Base-by-base conservation (phyloP, 2,329 filamentous ascomycete species). In the Exserohilum rostratum region DNA sequence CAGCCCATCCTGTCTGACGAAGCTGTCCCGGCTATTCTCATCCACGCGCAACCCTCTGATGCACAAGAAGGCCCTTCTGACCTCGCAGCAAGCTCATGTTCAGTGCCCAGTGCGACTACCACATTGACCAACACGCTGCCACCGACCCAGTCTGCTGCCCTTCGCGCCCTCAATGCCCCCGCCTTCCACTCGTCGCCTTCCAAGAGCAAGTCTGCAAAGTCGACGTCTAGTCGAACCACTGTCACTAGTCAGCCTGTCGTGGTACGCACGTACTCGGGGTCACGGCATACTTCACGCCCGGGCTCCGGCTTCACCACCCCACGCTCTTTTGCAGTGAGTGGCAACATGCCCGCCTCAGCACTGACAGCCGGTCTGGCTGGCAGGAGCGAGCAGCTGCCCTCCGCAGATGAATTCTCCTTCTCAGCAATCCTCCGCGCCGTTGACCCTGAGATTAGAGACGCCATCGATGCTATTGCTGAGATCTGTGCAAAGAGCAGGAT, bases 381-480 rank as follows among this genome's bases (percentile, higher is more conserved):
- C 48, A 56, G 62, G 48, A 65, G 55, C 50, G 64, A 66, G 49
- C 59, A 64, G 42, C 61, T 77, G 37, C 83, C 83, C 7, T 74
- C 80, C 3, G 73, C 79, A 15, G 76, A 82, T 18, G 81, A 82
- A 49, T 85, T 85, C 66, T 81, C 80, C 45, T 85, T 85, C 60
- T 81, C 80, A 27, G 78, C 79, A 25, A 84, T 85, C 54, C 73
- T 85, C 12, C 77, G 78, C 20, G 81, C 83, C 25, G 82, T 85
- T 50, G 82, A 86, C 51, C 80, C 83, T 11, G 84, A 87, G 61
- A 84, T 87, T 42, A 76, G 82, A 57, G 74, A 75, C 12, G 84
- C 84, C 9, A 78, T 87, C 48, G 82, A 87, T 64, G 82, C 83
- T 13, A 87, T 87, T 61, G 84, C 85, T 20, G 83, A 86, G 62